phyloP scores from a whole-genome alignment of 768 basidiomycete species.

The Favolaschia claudopus region DNA sequence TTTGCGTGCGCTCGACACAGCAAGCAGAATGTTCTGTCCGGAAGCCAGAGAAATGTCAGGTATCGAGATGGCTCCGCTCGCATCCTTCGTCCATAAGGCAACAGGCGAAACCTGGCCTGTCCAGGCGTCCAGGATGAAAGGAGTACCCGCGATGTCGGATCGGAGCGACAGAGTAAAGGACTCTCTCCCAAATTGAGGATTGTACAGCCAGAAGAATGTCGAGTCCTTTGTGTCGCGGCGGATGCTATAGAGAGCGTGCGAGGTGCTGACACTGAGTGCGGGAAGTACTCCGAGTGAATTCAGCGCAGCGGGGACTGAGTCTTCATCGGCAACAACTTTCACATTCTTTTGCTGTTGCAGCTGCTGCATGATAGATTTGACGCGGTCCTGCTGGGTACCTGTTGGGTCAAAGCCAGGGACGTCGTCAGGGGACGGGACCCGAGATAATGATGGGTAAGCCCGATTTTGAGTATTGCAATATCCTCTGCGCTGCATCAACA shows the following conservation, averaged over 20 bases:
- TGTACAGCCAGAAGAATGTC: slow-evolving; percentile 22
- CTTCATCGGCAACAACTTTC: slow-evolving; percentile 10
- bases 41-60: slow-evolving; percentile 18
- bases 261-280: slow-evolving; percentile 8
- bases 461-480: slow-evolving; percentile 19
- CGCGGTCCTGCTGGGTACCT: slow-evolving; percentile 13
- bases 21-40: slow-evolving; percentile 15
- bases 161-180: slow-evolving; percentile 19
- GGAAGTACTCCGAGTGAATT: slow-evolving; percentile 20
- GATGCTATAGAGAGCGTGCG: slow-evolving; percentile 10
- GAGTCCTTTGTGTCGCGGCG: slow-evolving; percentile 9
- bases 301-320: slow-evolving; percentile 10
- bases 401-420: slow-evolving; percentile 21
- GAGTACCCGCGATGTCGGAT: slow-evolving; percentile 18
- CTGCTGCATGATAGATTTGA: slow-evolving; percentile 21
- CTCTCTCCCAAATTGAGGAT: slow-evolving; percentile 13
- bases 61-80: slow-evolving; percentile 21
- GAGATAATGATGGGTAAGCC: slow-evolving; percentile 20
- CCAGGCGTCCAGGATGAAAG: slow-evolving; percentile 25
- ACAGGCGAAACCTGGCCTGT: slow-evolving; percentile 16
- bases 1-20: slow-evolving; percentile 11
- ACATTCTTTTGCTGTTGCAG: slow-evolving; percentile 10
- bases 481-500: slow-evolving; percentile 20
- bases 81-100: slow-evolving; percentile 15
- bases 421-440: slow-evolving; percentile 17